Conservation (phyloP, 305 asterid genomes). For the Rubia occidens region DNA sequence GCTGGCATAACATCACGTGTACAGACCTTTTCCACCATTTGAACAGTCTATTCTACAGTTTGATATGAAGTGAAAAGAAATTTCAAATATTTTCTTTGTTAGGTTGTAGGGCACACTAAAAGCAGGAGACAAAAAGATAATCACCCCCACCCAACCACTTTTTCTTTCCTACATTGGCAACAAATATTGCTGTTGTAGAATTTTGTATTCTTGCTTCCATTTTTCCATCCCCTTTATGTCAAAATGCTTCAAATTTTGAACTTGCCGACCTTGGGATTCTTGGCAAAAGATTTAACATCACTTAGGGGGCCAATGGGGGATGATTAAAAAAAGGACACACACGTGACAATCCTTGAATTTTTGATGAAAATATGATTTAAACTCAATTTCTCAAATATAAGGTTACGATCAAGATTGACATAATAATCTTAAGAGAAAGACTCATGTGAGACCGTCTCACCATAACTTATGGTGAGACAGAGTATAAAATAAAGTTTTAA, state of each 20-base stretch:
- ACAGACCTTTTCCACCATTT: not conserved
- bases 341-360: too few species aligned
- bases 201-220: constrained; percentile 19
- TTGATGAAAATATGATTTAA: too few species aligned
- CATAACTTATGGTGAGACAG: too few species aligned
- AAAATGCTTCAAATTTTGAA: constrained; percentile 1
- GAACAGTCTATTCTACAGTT: too few species aligned
- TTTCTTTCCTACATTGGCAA: constrained; percentile 5
- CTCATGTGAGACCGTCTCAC: too few species aligned
- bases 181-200: constrained; percentile 1
- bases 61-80: too few species aligned
- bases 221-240: not conserved
- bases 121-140: constrained; percentile 5
- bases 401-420: too few species aligned
- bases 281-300: not conserved
- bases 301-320: constrained; percentile 2
- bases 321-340: too few species aligned
- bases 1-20: not conserved
- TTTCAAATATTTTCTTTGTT: too few species aligned
- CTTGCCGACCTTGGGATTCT: constrained; percentile 7
- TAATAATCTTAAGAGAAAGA: too few species aligned
- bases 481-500: too few species aligned
- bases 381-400: too few species aligned
- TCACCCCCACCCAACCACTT: not conserved
- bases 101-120: constrained; percentile 8